phyloP scores from a whole-genome alignment of 495 filamentous ascomycete species.

The Pyronema domesticum region DNA sequence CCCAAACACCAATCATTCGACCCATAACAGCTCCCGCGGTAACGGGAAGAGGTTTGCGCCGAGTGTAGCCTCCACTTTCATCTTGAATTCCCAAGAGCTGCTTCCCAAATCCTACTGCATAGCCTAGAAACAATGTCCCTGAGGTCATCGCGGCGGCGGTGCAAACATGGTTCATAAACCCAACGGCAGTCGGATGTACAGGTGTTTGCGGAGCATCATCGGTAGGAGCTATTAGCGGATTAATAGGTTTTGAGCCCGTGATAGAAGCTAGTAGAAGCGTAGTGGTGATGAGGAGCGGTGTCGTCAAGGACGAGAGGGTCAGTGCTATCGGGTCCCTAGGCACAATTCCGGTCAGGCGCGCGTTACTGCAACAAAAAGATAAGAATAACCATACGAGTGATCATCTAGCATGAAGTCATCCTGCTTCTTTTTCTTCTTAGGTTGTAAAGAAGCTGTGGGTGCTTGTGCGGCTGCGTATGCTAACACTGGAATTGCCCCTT shows the following conservation, averaged over 20 bases:
- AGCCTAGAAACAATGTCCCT: conserved; percentile 12
- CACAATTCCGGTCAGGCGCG: background rate
- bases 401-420: background rate
- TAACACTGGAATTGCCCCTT: background rate
- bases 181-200: background rate
- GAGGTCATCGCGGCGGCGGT: conserved; percentile 12
- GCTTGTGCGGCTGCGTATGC: background rate
- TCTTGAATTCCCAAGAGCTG: conserved; percentile 2
- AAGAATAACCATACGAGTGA: background rate
- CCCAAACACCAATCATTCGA: conserved; percentile 9
- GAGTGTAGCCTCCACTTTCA: background rate
- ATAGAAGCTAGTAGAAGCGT: conserved; percentile 5
- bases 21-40: conserved; percentile 12
- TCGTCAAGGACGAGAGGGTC: background rate
- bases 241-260: conserved; percentile 1
- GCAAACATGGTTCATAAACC: background rate
- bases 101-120: conserved; percentile 5
- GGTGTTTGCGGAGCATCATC: background rate
- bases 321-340: conserved; percentile 1
- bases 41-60: conserved; percentile 11
- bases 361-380: background rate
- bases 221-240: background rate
- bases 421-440: background rate
- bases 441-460: background rate
- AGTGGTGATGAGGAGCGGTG: conserved; percentile 3